Conservation (phyloP, 768 basidiomycete species). For the Lactarius indigo region DNA sequence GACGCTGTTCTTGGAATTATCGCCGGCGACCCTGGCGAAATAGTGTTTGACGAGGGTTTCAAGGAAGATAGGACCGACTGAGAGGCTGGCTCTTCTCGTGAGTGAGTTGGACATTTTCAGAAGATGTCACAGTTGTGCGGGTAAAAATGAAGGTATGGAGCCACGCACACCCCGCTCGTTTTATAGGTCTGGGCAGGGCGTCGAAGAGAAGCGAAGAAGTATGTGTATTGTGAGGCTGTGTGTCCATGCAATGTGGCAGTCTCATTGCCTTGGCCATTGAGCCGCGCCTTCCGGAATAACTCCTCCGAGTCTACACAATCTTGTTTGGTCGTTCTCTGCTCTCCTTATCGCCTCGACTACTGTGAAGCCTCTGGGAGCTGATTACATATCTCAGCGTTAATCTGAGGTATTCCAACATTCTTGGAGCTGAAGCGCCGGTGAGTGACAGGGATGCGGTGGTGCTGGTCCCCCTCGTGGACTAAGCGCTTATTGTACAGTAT, state of each 20-base stretch:
- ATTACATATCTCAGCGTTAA: no score
- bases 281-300: neutral
- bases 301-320: no score
- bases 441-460: no score
- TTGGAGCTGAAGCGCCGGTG: no score
- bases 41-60: slow-evolving; percentile 86
- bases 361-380: no score
- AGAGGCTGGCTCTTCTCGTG: slow-evolving; percentile 57
- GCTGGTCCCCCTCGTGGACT: no score
- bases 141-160: neutral
- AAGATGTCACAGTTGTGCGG: neutral
- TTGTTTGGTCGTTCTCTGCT: no score
- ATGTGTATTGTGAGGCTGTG: neutral
- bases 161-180: neutral
- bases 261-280: neutral
- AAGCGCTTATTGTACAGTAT: no score
- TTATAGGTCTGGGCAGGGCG: neutral
- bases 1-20: slow-evolving; percentile 7
- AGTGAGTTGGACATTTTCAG: slow-evolving; percentile 46
- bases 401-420: no score
- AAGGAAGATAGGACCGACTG: slow-evolving; percentile 66
- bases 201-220: neutral
- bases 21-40: slow-evolving; percentile 50
- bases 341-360: no score
- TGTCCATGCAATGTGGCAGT: neutral